Evolutionary conservation across 2,329 filamentous ascomycete species (phyloP).

Genomic region (Epichloe gansuensis): DNA sequence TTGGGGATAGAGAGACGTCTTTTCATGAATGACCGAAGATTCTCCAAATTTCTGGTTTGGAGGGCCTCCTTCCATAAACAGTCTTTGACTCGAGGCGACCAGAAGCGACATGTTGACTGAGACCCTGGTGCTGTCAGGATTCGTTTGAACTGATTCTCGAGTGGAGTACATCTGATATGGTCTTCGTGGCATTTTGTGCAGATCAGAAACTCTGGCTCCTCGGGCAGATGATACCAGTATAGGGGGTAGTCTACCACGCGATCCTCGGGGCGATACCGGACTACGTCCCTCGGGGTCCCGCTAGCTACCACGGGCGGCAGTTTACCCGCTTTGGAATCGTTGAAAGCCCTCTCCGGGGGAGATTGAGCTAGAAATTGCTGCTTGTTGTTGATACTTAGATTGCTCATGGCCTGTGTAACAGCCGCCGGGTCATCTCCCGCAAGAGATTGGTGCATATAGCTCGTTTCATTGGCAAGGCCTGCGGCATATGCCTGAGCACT

Average conservation of each 20-base stretch:
- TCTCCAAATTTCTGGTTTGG: conserved; percentile 12
- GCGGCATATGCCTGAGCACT: background rate
- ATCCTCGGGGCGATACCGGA: conserved; percentile 17
- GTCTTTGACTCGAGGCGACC: conserved; percentile 20
- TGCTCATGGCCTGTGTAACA: conserved; percentile 1
- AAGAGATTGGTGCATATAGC: background rate
- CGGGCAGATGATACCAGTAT: conserved; percentile 19
- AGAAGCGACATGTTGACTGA: conserved; percentile 19
- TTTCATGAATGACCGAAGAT: conserved; percentile 16
- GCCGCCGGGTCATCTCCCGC: background rate
- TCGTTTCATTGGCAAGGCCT: background rate
- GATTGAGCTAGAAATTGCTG: background rate
- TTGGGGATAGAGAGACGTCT: conserved; percentile 13
- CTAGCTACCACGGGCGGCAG: conserved; percentile 9
- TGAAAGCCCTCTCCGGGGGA: background rate
- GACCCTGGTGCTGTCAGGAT: conserved; percentile 14
- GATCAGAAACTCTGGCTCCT: conserved; percentile 19
- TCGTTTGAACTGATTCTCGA: conserved; percentile 18
- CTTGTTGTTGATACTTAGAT: background rate
- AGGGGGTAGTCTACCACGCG: conserved; percentile 17
- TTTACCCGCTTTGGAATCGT: background rate
- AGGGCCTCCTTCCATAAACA: conserved; percentile 21
- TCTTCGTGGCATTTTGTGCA: conserved; percentile 30
- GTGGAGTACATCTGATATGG: conserved; percentile 18
- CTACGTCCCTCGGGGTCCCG: conserved; percentile 12